Conservation (phyloP, 352 stramenopile genomes). For the Phytophthora tentaculata region DNA sequence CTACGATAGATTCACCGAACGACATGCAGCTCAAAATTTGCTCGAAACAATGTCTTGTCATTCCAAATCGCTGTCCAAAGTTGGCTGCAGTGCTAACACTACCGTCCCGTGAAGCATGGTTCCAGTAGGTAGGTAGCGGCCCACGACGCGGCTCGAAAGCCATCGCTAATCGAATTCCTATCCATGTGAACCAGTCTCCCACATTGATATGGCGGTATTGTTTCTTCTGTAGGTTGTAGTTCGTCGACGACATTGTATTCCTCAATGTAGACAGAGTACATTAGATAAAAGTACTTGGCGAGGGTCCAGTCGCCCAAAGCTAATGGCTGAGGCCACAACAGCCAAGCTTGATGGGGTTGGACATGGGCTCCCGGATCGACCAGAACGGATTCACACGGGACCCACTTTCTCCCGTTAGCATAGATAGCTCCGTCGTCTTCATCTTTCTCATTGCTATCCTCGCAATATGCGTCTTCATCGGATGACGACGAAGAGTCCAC, state of each 20-base stretch:
- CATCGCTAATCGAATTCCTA: not conserved
- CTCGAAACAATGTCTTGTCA: conserved; percentile 2
- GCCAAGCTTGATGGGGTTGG: too few species aligned
- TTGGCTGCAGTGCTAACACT: not conserved
- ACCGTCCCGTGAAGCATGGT: not conserved
- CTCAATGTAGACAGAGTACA: not conserved
- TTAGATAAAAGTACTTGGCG: not conserved
- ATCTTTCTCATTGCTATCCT: too few species aligned
- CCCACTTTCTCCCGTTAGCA: too few species aligned
- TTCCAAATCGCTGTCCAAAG: not conserved
- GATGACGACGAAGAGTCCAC: too few species aligned
- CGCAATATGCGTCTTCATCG: too few species aligned
- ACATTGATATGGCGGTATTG: not conserved
- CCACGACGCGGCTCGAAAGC: not conserved
- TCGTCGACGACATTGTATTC: not conserved
- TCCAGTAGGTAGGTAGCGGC: not conserved
- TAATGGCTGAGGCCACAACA: too few species aligned
- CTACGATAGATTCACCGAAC: not conserved
- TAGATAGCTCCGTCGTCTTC: too few species aligned
- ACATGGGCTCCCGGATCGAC: too few species aligned
- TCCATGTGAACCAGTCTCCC: not conserved
- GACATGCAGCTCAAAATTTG: not conserved
- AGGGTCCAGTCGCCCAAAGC: not conserved
- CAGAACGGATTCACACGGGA: too few species aligned
- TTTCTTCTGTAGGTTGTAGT: not conserved